Evolutionary conservation across 495 filamentous ascomycete species (phyloP).

Genomic region (Tuber microsphaerosporum): DNA sequence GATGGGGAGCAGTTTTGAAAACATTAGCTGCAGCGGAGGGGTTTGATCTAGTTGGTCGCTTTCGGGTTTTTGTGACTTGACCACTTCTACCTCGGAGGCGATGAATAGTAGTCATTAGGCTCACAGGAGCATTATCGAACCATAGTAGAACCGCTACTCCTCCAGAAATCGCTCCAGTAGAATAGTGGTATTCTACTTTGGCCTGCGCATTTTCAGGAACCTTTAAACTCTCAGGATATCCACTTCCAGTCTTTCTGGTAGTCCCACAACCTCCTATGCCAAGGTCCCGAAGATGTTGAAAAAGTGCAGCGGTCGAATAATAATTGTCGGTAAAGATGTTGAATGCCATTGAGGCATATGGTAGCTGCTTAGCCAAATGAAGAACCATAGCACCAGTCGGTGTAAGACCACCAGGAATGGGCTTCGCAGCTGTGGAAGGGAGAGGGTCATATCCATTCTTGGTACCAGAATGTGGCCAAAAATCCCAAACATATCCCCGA

Average conservation of each 20-base stretch:
- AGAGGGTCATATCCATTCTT: slow-evolving; percentile 13
- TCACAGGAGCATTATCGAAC: slow-evolving; percentile 15
- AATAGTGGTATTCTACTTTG: slow-evolving; percentile 12
- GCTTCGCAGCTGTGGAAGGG: background rate
- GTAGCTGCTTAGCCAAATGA: slow-evolving; percentile 14
- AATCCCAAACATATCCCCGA: slow-evolving; percentile 17
- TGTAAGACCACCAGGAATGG: slow-evolving; percentile 6
- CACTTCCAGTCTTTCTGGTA: background rate
- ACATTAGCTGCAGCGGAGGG: slow-evolving; percentile 3
- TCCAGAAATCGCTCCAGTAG: background rate
- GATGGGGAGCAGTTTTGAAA: background rate
- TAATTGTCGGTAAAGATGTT: slow-evolving; percentile 18
- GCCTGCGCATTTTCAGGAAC: background rate
- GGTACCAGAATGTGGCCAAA: slow-evolving; percentile 13
- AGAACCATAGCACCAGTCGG: slow-evolving; percentile 13
- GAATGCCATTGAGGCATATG: background rate
- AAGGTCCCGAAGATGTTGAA: background rate
- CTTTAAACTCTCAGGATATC: slow-evolving; percentile 6
- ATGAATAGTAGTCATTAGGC: slow-evolving; percentile 7
- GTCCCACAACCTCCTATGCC: slow-evolving; percentile 11
- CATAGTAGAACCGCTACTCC: slow-evolving; percentile 9
- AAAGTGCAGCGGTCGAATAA: background rate
- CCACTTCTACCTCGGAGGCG: background rate
- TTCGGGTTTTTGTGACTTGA: background rate
- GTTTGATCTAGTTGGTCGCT: slow-evolving; percentile 7